Base-by-base conservation (phyloP, 768 basidiomycete species). In the Boletus vermiculosoides region DNA sequence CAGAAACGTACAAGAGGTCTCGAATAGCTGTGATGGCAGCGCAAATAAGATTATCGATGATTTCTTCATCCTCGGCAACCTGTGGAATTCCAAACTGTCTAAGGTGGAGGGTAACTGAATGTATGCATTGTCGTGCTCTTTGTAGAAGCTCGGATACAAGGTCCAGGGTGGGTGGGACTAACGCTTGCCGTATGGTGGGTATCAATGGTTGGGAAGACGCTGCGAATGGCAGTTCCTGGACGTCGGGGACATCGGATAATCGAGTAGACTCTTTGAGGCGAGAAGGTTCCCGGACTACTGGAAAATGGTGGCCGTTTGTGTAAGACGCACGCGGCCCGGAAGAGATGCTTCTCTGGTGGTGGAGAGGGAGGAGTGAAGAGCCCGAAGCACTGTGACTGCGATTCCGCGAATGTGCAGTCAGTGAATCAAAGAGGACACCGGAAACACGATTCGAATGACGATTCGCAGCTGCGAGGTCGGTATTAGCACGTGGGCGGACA, bases 1-100 rank as follows among this genome's bases (percentile, higher is more conserved):
- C 82, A 28, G 85, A 77, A 20, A 85, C 77, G 59, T 87, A 90
- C 15, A 92, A 78, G 31, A 91, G 78, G 63, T 88, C 85, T 37
- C 89, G 83, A 42, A 90, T 85, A 10, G 83, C 75, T 2, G 83
- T 73, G 34, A 92, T 85, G 15, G 84, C 81, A 30, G 74, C 71
- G 45, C 79, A 71, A 45, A 91, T 84, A 25, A 87, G 76, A 25
- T 77, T 74, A 58, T 90, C 85, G 65, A 90, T 79, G 54, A 77
- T 75, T 40, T 74, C 71, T 63, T 84, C 83, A 52, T 88, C 82
- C 51, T 82, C 82, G 4, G 75, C 67, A 47, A 73, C 72, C 31
- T 81, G 79, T 8, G 77, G 72, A 13, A 78, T 58, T 45, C 77
- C 77, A 62, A 78, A 73, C 10, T 78, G 64, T 61, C 81, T 81